Base-by-base conservation (phyloP, 768 basidiomycete genomes). In the Auricularia cornea region DNA sequence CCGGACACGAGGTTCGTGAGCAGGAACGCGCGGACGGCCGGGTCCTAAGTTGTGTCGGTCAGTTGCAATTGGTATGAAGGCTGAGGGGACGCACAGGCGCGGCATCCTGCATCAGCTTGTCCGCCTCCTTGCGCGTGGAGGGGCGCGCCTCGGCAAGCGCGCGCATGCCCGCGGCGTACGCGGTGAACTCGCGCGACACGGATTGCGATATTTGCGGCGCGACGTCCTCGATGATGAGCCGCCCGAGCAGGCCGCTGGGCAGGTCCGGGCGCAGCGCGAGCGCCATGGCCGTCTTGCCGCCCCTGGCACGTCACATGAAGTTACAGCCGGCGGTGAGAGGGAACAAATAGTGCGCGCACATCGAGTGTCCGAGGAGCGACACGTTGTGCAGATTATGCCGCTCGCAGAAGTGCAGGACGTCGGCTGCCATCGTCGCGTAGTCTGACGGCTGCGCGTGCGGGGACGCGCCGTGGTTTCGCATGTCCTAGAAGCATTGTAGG, bases 381-480 rank as follows among this genome's bases (percentile, higher is more conserved):
- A 94, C 81, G 20, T 88, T 77, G 2, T 77, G 76, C 44, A 91
- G 71, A 0, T 76, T 76, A 59, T 83, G 81, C 35, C 77, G 74
- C 20, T 76, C 68, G 64, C 90, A 81, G 70, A 94, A 92, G 54
- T 82, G 77, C 1, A 86, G 73, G 14, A 96, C 82, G 68, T 97
- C 94, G 3, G 75, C 74, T 0, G 91, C 92, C 91, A 96, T 90
- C 40, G 86, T 80, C 11, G 75, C 71, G 71, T 96, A 95, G 16
- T 82, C 85, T 82, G 90, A 90, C 0, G 88, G 86, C 12, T 75
- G 76, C 20, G 77, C 79, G 71, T 93, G 92, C 0, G 90, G 92
- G 0, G 92, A 94, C 20, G 80, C 72, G 1, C 94, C 94, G 67
- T 95, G 94, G 69, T 96, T 97, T n/a, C 94, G 80, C 28, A 96